Evolutionary conservation across 805 yeast genomes (phyloP), one percentile per base, ranked within the genome.

Genomic region (Pichia paraexigua): DNA sequence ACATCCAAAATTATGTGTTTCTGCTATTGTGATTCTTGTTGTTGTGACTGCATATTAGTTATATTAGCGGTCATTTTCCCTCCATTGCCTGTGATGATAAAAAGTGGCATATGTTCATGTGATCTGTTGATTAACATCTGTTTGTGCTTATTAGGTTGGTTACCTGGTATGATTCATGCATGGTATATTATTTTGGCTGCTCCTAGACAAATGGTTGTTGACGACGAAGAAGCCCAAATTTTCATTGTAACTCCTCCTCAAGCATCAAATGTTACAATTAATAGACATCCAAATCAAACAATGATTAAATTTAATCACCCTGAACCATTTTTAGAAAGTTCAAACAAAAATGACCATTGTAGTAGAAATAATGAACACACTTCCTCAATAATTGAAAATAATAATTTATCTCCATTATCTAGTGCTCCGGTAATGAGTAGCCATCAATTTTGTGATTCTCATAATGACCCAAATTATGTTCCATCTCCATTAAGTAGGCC

Each of bases 11-110:
- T 24, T 13, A 51, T 51, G 54, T 63, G 67, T 49, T 54, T 57
- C 41, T 64, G 69, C 49, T 62, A 58, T 48, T 63, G 67, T 42
- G 64, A 66, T 51, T 70, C 63, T 46, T 59, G 64, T 48, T 72
- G 73, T 53, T 66, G 76, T 48, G 95, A 87, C 63, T 80, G 86
- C 65, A 64, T 85, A 18, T 73, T 87, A 44, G 85, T 83, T 18
- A 69, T 87, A 11, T 59, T 87, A 46, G 87, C 94, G 1, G 76
- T 87, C 46, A 64, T 87, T 59, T 74, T 84, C 60, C 95, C 95
- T 1, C 95, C 95, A 1, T 63, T 87, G 49, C 89, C 95, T 1
- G 95, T 87, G 20, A 74, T 80, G 60, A 69, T 86, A 56, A 84
- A 85, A 63, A 73, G 85, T 50, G 95, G 95, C 3, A 53, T 85